Evolutionary conservation across 2,329 filamentous ascomycete genomes (phyloP).

Genomic region (Epichloe hybrida): DNA sequence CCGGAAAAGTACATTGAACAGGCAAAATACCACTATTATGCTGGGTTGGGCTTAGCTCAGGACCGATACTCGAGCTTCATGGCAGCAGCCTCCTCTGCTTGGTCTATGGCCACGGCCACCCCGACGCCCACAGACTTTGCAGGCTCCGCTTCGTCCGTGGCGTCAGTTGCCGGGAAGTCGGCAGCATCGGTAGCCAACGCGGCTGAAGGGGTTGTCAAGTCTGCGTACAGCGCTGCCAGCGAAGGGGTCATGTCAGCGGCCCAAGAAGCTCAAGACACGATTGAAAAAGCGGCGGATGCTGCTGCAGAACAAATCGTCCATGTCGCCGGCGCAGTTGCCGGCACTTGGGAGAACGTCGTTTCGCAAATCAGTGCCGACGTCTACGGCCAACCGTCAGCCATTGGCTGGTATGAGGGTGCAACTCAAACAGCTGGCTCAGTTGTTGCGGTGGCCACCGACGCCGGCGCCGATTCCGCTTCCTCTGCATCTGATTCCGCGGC

Average conservation of each 20-base stretch:
- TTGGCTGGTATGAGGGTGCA: constrained; percentile 39
- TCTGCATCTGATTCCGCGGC: constrained; percentile 47
- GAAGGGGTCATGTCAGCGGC: constrained; percentile 28
- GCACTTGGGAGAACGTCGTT: constrained; percentile 31
- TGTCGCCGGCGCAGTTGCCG: constrained; percentile 25
- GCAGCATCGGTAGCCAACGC: constrained; percentile 31
- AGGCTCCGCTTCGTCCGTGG: constrained; percentile 35
- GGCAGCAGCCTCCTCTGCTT: constrained; percentile 54
- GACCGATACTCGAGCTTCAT: constrained; percentile 67
- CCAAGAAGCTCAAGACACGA: constrained; percentile 23
- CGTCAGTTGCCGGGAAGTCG: constrained; percentile 34
- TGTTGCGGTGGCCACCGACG: constrained; percentile 44
- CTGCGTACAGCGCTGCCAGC: constrained; percentile 31
- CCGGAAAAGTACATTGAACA: constrained; percentile 47
- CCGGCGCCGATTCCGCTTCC: constrained; percentile 20
- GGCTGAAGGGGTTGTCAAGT: constrained; percentile 37
- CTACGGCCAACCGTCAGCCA: constrained; percentile 51
- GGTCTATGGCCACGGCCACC: constrained; percentile 49
- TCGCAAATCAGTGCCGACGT: constrained; percentile 54
- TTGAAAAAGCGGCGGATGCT: constrained; percentile 31
- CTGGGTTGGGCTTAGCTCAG: constrained; percentile 65
- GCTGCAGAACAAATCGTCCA: constrained; percentile 25
- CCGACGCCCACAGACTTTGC: constrained; percentile 42
- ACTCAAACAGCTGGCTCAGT: constrained; percentile 39
- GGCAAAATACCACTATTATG: constrained; percentile 58